Base-by-base conservation (phyloP, 768 basidiomycete genomes). In the Kwoniella sp. region DNA sequence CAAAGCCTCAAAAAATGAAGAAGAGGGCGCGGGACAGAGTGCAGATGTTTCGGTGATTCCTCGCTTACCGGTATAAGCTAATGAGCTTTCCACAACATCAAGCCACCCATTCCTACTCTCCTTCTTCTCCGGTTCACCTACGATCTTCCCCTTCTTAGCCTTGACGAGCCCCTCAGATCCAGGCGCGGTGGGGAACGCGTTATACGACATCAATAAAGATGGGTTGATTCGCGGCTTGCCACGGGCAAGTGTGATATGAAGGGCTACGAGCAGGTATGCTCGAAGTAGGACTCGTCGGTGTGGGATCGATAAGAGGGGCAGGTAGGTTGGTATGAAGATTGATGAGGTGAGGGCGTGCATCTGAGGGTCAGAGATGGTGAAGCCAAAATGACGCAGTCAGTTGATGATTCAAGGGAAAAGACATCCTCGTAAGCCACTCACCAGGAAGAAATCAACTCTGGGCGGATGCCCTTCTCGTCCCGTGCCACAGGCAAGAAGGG, bases 391-490 rank as follows among this genome's bases (percentile, higher is more conserved):
- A n/a, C n/a, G 30, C 33, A 46, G 27, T 50, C 36, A 21, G 52
- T n/a, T n/a, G n/a, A n/a, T n/a, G n/a, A n/a, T n/a, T n/a, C n/a
- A n/a, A n/a, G n/a, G n/a, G n/a, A n/a, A n/a, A n/a, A n/a, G n/a
- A n/a, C n/a, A n/a, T n/a, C n/a, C n/a, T n/a, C n/a, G n/a, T n/a
- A n/a, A n/a, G n/a, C n/a, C 33, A 69, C 74, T 63, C 50, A 73
- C 74, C 60, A 76, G 44, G 68, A 76, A 73, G 61, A 76, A 76
- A 56, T 76, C 74, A 8, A 76, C 62, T 46, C 65, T 67, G 7
- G 60, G 51, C 44, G 57, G 63, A 40, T 59, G 55, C 1, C 72
- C 72, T 15, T 30, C 29, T 26, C 72, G 48, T 9, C 72, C 66
- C 1, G 72, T 69, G 9, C 60, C 68, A 53, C 61, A 65, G 22